Base-by-base conservation (phyloP, 305 asterid genomes). In the Rubia tinctorum region DNA sequence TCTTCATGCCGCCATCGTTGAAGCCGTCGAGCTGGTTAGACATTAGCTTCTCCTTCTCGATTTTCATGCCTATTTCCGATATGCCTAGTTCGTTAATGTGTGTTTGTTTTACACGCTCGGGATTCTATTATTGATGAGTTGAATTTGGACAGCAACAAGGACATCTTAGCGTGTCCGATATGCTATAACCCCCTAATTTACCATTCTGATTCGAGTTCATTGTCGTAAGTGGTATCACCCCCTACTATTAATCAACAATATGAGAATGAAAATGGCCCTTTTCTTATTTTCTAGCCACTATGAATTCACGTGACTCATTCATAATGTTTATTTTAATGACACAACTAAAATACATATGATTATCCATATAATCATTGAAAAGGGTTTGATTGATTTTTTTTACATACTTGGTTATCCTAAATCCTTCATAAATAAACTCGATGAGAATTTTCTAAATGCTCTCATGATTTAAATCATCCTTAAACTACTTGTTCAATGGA, bases 131-230 rank as follows among this genome's bases (percentile, higher is more conserved):
- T 76, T 73, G 91, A 88, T 23, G 93, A 84, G 79, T 65, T 75
- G 20, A 80, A 82, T 75, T 71, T 83, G 82, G 83, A 76, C 70
- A 73, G 72, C 70, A 83, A 81, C 77, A 80, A 83, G 74, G 83
- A 77, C n/a, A 51, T 51, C 58, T 80, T 92, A 75, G 94, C 98
- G 62, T 92, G 98, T 78, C 94, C 98, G 30, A 88, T 92, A 83
- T 92, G 98, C 88, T 86, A 79, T 37, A 78, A 83, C 37, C 84
- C 80, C 40, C 71, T 90, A 69, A 71, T 73, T 75, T 84, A 83
- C 85, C 78, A 74, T 15, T 79, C 82, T 69, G 82, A 79, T 39
- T 63, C 84, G 5, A 69, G 80, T 66, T n/a, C n/a, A n/a, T n/a
- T n/a, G n/a, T 75, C 80, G 98, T 92, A 82, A 82, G 94, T 83